Percentiles rank a stretch among this genome's conserved stretches.
phyloP scores from a whole-genome alignment of 2,329 filamentous ascomycete species.

The Ploettnerulaceae sp. region DNA sequence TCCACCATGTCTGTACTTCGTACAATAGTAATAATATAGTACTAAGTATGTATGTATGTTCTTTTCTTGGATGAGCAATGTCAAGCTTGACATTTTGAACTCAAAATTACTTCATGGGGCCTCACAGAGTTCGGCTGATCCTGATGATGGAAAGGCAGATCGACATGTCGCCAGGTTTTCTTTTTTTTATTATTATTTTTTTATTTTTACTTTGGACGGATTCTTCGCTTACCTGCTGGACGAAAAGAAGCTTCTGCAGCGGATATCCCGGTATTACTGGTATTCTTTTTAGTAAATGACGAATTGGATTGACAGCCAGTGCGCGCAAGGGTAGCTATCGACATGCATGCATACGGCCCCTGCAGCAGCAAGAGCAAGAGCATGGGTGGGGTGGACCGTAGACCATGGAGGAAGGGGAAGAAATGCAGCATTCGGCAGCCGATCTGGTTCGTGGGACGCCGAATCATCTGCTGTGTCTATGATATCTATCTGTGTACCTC shows the following conservation, averaged over 20 bases:
- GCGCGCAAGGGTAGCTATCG: constrained; percentile 23
- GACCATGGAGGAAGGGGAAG: constrained; percentile 14
- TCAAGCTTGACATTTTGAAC: no score
- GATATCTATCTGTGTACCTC: no score
- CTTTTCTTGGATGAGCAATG: no score
- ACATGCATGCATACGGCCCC: constrained; percentile 21
- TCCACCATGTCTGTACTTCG: constrained; percentile 1
- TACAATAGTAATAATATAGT: no score
- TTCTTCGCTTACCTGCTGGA: no score
- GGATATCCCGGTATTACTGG: constrained; percentile 3
- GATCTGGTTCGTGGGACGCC: constrained; percentile 13
- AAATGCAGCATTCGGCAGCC: constrained; percentile 3
- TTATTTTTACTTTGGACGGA: background rate
- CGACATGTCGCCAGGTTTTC: constrained; percentile 5
- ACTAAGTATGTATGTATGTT: no score
- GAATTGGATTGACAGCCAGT: constrained; percentile 17
- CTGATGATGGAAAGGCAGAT: constrained; percentile 13
- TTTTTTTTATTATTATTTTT: no score
- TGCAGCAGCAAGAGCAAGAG: constrained; percentile 11
- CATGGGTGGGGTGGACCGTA: constrained; percentile 14
- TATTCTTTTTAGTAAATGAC: background rate
- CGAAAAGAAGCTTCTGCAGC: constrained; percentile 19
- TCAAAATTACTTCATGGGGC: background rate
- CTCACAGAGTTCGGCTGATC: background rate
- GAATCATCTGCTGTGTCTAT: no score